phyloP scores from a whole-genome alignment of 345 rosid genomes.

The Lagerstroemia speciosa region DNA sequence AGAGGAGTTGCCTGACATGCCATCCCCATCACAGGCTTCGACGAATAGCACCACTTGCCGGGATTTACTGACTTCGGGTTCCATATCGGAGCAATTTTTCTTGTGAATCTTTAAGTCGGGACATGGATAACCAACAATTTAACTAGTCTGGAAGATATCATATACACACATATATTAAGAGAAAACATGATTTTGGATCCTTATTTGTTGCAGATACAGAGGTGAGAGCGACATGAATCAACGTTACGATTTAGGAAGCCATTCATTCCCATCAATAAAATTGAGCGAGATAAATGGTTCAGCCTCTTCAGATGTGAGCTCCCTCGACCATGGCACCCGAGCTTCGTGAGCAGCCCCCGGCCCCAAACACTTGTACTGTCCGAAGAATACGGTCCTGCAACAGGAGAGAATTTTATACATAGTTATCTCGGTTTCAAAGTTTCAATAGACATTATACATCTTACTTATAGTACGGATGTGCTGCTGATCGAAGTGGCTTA shows the following conservation, averaged over 20 bases:
- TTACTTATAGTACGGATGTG: too few species aligned
- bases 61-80: too few species aligned
- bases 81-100: too few species aligned
- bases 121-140: too few species aligned
- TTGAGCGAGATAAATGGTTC: conserved; percentile 26
- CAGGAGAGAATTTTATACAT: background rate
- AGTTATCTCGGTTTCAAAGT: background rate
- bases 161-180: too few species aligned
- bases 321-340: conserved; percentile 42
- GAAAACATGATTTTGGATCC: background rate
- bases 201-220: background rate
- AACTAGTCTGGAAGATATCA: too few species aligned
- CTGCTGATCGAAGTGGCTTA: background rate
- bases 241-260: conserved; percentile 16
- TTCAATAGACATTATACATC: background rate
- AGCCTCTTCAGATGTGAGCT: conserved; percentile 27
- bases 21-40: background rate
- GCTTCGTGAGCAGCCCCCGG: conserved; percentile 35
- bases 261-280: conserved; percentile 29
- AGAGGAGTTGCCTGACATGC: background rate
- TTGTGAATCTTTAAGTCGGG: too few species aligned
- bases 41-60: too few species aligned
- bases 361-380: conserved; percentile 37
- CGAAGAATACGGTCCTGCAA: conserved; percentile 38
- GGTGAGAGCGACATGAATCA: background rate